Percentiles rank a stretch among this genome's conserved stretches.
These are phyloP conservation scores for Ailanthus altissimus DNA, from an alignment of 345 rosid genomes.

Conservation along the genomic window DNA sequence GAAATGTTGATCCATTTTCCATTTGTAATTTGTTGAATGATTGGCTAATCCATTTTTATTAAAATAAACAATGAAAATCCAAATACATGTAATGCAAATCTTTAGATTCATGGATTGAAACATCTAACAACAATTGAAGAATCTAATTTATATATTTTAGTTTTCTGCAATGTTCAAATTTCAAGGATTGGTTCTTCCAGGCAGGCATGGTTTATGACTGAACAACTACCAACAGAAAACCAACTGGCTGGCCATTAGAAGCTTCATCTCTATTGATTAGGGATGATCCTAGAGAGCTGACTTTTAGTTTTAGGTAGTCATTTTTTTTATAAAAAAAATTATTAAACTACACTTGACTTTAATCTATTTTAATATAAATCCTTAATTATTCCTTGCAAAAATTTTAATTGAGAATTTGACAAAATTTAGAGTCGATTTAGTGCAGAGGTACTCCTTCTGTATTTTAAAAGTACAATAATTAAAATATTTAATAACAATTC, in stretches of 20 bases:
- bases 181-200: neutral
- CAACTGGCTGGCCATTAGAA: neutral
- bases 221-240: conserved; percentile 2
- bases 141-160: neutral
- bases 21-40: neutral
- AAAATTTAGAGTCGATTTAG: too few relatives aligned
- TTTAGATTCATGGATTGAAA: neutral
- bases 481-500: too few relatives aligned
- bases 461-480: too few relatives aligned
- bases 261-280: neutral
- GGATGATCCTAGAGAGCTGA: neutral
- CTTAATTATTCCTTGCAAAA: too few relatives aligned
- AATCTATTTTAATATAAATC: too few relatives aligned
- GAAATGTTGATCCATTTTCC: neutral
- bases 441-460: too few relatives aligned
- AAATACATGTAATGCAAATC: neutral
- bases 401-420: too few relatives aligned
- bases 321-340: too few relatives aligned
- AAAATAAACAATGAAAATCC: neutral
- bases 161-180: too few relatives aligned
- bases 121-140: neutral
- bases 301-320: neutral
- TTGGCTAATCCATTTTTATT: neutral
- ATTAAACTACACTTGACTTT: too few relatives aligned
- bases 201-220: neutral